These are phyloP conservation scores for Mucor racemosus DNA, from an alignment of 371 early-diverging fungal species.

Conservation along the genomic window DNA sequence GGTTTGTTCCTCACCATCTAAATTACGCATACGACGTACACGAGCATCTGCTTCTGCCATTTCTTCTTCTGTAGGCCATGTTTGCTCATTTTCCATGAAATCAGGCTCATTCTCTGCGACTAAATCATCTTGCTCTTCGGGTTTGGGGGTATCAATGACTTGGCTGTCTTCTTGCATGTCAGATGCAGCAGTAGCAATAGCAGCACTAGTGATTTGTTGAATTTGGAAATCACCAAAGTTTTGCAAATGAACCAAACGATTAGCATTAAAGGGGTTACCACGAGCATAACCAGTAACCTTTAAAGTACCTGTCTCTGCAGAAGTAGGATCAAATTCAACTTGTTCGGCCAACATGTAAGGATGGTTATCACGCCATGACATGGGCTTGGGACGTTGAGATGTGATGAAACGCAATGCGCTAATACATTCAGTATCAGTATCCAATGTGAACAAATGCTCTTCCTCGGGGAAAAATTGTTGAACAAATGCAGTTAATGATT, in stretches of 20 bases:
- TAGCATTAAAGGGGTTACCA: slow-evolving; percentile 81
- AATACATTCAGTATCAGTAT: slow-evolving; percentile 57
- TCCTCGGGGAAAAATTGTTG: slow-evolving; percentile 87
- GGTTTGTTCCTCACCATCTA: slow-evolving; percentile 20
- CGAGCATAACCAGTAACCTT: slow-evolving; percentile 86
- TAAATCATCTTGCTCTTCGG: slow-evolving; percentile 72
- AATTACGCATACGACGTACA: slow-evolving; percentile 44
- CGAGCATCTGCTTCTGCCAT: slow-evolving; percentile 77
- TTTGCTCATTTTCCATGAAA: slow-evolving; percentile 91
- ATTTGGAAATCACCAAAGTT: slow-evolving; percentile 93
- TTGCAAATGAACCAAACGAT: slow-evolving; percentile 89
- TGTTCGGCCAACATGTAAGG: slow-evolving; percentile 87
- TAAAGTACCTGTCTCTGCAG: slow-evolving; percentile 64
- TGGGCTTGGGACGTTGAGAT: slow-evolving; percentile 74
- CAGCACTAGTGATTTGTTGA: slow-evolving; percentile 54
- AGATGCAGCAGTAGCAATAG: slow-evolving; percentile 13
- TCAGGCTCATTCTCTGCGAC: slow-evolving; percentile 87
- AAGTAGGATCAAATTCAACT: slow-evolving; percentile 62
- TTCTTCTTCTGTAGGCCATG: slow-evolving; percentile 98
- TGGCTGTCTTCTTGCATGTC: slow-evolving; percentile 55
- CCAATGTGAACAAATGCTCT: slow-evolving; percentile 69
- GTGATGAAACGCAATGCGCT: slow-evolving; percentile 71
- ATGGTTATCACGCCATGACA: slow-evolving; percentile 89
- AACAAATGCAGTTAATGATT: slow-evolving; percentile 83
- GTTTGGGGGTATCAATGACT: slow-evolving; percentile 67